Evolutionary conservation across 2,329 filamentous ascomycete species (phyloP).

Genomic region (Aspergillus sp.): DNA sequence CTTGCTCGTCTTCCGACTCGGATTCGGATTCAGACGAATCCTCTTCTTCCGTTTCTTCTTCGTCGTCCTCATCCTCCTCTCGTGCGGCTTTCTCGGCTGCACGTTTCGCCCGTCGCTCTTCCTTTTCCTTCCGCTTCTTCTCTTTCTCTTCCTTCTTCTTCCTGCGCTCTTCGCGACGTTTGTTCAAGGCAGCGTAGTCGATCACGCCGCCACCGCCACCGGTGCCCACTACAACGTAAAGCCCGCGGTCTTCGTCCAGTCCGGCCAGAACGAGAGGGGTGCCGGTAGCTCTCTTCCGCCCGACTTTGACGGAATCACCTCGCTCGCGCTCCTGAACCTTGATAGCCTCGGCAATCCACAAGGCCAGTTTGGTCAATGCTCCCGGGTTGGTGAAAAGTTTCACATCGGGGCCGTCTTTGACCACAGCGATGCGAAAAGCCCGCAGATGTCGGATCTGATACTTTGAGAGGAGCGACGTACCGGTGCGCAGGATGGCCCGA

Average conservation of each 20-base stretch:
- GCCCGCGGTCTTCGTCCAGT: conserved; percentile 78
- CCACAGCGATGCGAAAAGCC: conserved; percentile 91
- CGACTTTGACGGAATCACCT: conserved; percentile 61
- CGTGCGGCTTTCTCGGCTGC: conserved; percentile 51
- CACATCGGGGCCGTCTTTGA: conserved; percentile 92
- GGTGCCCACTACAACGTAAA: conserved; percentile 91
- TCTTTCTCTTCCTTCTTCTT: conserved; percentile 64
- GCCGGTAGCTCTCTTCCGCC: conserved; percentile 48
- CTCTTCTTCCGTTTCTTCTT: conserved; percentile 64
- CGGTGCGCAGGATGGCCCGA: conserved; percentile 88
- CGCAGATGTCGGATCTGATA: conserved; percentile 89
- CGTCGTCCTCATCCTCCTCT: conserved; percentile 55
- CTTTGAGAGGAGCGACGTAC: conserved; percentile 87
- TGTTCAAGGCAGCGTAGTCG: conserved; percentile 64
- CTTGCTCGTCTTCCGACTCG: conserved; percentile 56
- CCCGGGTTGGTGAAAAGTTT: conserved; percentile 89
- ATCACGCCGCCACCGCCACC: conserved; percentile 79
- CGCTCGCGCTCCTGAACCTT: conserved; percentile 84
- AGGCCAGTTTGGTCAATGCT: conserved; percentile 85
- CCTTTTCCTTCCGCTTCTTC: conserved; percentile 62
- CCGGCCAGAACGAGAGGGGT: conserved; percentile 88
- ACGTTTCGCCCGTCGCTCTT: conserved; percentile 61
- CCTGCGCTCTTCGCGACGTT: conserved; percentile 64
- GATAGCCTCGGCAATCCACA: conserved; percentile 93
- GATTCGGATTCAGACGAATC: conserved; percentile 47